A percentile compares a stretch with the other conserved stretches of the same genome.
These are phyloP conservation scores for Kwoniella pini DNA, from an alignment of 768 basidiomycete species.

Conservation along the genomic window DNA sequence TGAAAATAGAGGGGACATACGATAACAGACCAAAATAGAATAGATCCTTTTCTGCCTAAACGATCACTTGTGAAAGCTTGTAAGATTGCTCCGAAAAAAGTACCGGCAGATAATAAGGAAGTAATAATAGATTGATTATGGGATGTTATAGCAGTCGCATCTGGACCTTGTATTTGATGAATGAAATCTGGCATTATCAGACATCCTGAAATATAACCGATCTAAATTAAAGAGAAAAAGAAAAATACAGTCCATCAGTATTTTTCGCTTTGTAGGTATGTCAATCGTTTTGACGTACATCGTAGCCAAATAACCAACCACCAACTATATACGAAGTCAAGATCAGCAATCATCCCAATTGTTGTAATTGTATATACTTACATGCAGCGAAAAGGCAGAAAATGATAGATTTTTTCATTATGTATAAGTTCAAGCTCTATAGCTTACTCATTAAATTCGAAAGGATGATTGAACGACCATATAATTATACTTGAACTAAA, in stretches of 20 bases:
- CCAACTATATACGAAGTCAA: constrained; percentile 11
- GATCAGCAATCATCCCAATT: no score
- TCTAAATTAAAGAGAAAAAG: neutral
- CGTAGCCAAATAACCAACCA: constrained; percentile 26
- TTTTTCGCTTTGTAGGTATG: no score
- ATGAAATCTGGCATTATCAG: constrained; percentile 79
- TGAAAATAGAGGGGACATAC: no score
- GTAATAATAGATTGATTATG: constrained; percentile 75
- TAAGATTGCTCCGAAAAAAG: constrained; percentile 41
- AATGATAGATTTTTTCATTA: constrained; percentile 16
- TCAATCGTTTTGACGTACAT: constrained; percentile 12
- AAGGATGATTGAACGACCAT: no score
- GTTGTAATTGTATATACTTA: no score
- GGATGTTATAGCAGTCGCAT: constrained; percentile 61
- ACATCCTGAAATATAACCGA: constrained; percentile 62
- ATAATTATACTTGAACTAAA: no score
- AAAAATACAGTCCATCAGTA: neutral
- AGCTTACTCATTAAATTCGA: no score
- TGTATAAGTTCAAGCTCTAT: neutral
- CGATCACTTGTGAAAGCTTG: constrained; percentile 67
- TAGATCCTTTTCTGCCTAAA: constrained; percentile 70
- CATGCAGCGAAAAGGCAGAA: constrained; percentile 22
- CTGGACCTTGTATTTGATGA: constrained; percentile 63
- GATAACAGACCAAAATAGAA: constrained; percentile 72
- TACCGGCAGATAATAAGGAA: constrained; percentile 71